Base-by-base conservation (phyloP, 495 filamentous ascomycete species). In the Penicillium robsamsonii region DNA sequence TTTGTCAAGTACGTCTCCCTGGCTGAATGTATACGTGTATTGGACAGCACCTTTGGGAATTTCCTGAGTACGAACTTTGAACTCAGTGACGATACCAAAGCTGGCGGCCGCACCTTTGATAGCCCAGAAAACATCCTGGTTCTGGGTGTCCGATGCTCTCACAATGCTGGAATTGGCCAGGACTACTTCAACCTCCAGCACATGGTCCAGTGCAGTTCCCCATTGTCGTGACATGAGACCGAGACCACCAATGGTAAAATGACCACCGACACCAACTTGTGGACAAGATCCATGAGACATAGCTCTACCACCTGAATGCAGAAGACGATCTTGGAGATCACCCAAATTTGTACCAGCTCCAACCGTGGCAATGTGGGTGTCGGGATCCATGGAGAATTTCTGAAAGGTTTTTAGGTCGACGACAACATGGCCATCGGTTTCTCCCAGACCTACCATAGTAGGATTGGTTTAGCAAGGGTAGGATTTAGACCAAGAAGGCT, bases 261-360 rank as follows among this genome's bases (percentile, higher is more conserved):
- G 90, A 5, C 90, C 90, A 22, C 85, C 87, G 20, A 87, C 79
- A 15, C 90, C 90, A 29, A 89, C 81, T n/a, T 73, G 64, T 7
- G 86, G 80, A 54, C 82, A 87, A 12, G 82, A 82, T 17, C 86
- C 88, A 58, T 89, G 89, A 0, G 88, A 67, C 5, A 91, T 79
- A 13, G 85, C 88, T 7, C 88, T 75, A 25, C 81, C 73, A 1
- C 85, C 87, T 49, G 82, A 77, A 25, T 81, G 68, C 59, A 81
- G 83, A n/a, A 92, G 70, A 37, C 59, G 75, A 17, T 74, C 53
- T 1, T 82, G 81, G 4, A 92, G 65, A 59, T 88, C 80, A 4
- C 84, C 83, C 1, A 92, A 72, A 17, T 75, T 72, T 6, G 78
- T 79, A 11, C 89, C 90, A 10, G 81, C 75, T 1, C 90, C 89